These are phyloP conservation scores for Trametes maxima DNA, from an alignment of 768 basidiomycete species.

Conservation along the genomic window DNA sequence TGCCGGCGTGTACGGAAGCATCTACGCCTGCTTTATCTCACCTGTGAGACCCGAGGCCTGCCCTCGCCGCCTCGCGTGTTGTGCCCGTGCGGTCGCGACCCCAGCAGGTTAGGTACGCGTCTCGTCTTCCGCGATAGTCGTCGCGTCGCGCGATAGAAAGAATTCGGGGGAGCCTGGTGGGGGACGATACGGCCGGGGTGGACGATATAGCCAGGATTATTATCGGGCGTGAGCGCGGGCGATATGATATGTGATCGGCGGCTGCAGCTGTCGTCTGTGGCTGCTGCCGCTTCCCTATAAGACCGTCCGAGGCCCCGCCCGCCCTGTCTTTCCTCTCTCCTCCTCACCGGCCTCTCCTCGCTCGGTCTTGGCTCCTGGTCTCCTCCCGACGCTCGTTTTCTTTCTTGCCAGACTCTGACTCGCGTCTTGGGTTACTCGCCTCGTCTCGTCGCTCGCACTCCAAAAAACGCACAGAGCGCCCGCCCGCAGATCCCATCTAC, in stretches of 20 bases:
- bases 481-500: conserved; percentile 15
- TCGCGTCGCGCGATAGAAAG: not conserved
- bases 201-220: not conserved
- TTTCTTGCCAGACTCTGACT: not conserved
- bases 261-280: not conserved
- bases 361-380: not conserved
- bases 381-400: not conserved
- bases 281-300: not conserved
- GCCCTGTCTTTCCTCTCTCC: not conserved
- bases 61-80: not conserved
- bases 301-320: not conserved
- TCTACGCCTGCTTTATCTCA: no score
- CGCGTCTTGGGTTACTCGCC: not conserved
- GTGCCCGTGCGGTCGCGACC: not conserved
- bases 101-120: not conserved
- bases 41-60: no score
- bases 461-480: conserved; percentile 18
- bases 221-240: not conserved
- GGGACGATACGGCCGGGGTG: not conserved
- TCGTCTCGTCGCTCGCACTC: not conserved
- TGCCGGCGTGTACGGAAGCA: no score
- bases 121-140: not conserved
- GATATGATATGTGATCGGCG: conserved; percentile 6
- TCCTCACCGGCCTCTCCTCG: not conserved
- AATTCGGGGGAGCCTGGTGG: no score